Conservation (phyloP, 2,329 filamentous ascomycete genomes). For the Pleomassaria siparia region DNA sequence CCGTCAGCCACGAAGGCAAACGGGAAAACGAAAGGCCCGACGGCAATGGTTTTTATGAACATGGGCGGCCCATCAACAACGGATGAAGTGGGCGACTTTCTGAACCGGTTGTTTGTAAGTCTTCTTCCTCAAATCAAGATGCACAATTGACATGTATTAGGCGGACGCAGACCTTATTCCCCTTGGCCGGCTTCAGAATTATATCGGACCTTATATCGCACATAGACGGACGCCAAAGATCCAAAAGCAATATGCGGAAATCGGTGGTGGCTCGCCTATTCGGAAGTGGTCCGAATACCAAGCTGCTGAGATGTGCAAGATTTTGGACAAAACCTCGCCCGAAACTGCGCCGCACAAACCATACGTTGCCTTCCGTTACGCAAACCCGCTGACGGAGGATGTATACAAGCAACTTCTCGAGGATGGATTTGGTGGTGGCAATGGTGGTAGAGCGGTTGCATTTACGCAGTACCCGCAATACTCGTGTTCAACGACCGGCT, state of each 20-base stretch:
- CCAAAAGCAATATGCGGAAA: conserved; percentile 89
- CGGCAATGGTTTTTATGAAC: conserved; percentile 98
- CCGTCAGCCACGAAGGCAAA: conserved; percentile 80
- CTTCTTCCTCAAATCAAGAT: conserved; percentile 4
- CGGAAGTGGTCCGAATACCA: conserved; percentile 98
- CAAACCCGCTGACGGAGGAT: conserved; percentile 87
- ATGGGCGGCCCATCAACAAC: conserved; percentile 95
- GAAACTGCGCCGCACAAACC: conserved; percentile 96
- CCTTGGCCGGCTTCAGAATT: conserved; percentile 86
- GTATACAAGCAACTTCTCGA: conserved; percentile 82
- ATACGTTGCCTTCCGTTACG: conserved; percentile 96
- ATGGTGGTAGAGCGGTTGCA: conserved; percentile 88
- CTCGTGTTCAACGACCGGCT: conserved; percentile 95
- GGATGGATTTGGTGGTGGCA: conserved; percentile 88
- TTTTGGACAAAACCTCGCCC: conserved; percentile 86
- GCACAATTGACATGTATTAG: conserved; percentile 50
- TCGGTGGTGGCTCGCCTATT: conserved; percentile 97
- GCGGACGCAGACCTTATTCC: conserved; percentile 93
- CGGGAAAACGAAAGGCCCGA: conserved; percentile 73
- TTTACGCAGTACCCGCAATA: conserved; percentile 99
- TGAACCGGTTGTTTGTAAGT: conserved; percentile 84
- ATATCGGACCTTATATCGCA: conserved; percentile 86
- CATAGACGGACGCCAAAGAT: conserved; percentile 92
- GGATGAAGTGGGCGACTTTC: conserved; percentile 83
- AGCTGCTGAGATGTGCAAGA: conserved; percentile 93